A percentile compares a stretch with the other conserved stretches of the same genome.
These are phyloP conservation scores for Fistulina hepatica DNA, from an alignment of 1,284 basidiomycete genomes.

Conservation along the genomic window DNA sequence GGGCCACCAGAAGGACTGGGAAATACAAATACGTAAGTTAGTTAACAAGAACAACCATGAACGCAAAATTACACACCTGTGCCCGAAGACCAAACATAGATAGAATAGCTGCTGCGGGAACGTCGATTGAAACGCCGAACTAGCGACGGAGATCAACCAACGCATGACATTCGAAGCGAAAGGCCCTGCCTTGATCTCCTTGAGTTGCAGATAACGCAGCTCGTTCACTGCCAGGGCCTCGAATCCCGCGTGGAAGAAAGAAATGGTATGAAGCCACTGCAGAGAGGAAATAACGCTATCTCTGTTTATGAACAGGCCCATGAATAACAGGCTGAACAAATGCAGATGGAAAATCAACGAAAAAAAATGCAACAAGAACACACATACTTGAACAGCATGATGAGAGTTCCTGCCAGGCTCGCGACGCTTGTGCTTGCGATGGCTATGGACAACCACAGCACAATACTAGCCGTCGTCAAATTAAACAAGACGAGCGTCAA, in stretches of 20 bases:
- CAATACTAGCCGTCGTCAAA: constrained; percentile 83
- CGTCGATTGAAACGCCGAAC: constrained; percentile 90
- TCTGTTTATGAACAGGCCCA: constrained; percentile 90
- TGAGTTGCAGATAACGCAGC: constrained; percentile 84
- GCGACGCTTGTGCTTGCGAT: constrained; percentile 81
- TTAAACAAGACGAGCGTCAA: constrained; percentile 93
- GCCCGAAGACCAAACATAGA: constrained; percentile 84
- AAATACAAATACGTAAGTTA: constrained; percentile 6
- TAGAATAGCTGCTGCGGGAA: constrained; percentile 88
- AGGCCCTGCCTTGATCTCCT: constrained; percentile 70
- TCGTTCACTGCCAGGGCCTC: constrained; percentile 96
- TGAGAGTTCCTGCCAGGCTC: constrained; percentile 81
- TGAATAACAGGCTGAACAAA: constrained; percentile 81
- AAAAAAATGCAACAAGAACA: constrained; percentile 1
- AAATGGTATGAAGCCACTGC: constrained; percentile 81
- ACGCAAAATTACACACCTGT: constrained; percentile 38
- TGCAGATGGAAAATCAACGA: constrained; percentile 2
- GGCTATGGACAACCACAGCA: constrained; percentile 83
- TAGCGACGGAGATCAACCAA: constrained; percentile 22
- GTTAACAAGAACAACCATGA: not conserved
- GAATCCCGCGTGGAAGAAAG: constrained; percentile 98
- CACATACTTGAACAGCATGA: constrained; percentile 96
- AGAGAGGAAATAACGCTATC: constrained; percentile 67
- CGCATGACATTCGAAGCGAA: not conserved
- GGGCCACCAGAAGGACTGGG: constrained; percentile 91